phyloP scores from a whole-genome alignment of 805 yeast genomes.

The Candida andamanensis region DNA sequence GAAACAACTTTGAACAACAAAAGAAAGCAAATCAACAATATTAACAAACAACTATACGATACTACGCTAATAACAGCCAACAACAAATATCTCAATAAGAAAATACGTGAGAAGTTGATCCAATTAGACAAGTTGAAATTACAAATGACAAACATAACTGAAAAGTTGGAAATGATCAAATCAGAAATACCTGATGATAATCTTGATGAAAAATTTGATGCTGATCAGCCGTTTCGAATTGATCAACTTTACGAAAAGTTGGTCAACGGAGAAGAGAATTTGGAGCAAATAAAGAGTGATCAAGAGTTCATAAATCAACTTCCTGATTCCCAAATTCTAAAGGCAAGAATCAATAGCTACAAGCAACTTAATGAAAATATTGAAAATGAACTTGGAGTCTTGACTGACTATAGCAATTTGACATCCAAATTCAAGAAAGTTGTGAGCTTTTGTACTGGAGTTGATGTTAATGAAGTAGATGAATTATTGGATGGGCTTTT shows the following conservation, averaged over 20 bases:
- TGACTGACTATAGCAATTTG: constrained; percentile 41
- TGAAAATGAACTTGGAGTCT: constrained; percentile 44
- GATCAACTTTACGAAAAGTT: constrained; percentile 54
- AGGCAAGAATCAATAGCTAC: constrained; percentile 81
- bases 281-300: constrained; percentile 20
- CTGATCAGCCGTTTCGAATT: constrained; percentile 87
- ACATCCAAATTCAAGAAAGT: constrained; percentile 76
- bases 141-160: constrained; percentile 38
- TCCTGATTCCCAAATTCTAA: constrained; percentile 47
- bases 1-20: constrained; percentile 32
- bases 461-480: constrained; percentile 75
- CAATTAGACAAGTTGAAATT: constrained; percentile 48
- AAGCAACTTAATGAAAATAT: constrained; percentile 60
- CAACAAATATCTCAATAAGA: constrained; percentile 32
- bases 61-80: constrained; percentile 40
- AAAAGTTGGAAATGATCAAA: constrained; percentile 25
- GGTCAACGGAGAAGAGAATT: constrained; percentile 19
- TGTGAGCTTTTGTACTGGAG: constrained; percentile 85
- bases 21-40: constrained; percentile 27
- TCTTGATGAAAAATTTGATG: constrained; percentile 65
- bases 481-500: constrained; percentile 76
- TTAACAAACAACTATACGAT: constrained; percentile 34
- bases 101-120: constrained; percentile 31
- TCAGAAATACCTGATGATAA: constrained; percentile 32
- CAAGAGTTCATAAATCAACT: constrained; percentile 26